Evolutionary conservation across 73 alveolate species (phyloP).

Genomic region (Tetrahymena malaccensis): DNA sequence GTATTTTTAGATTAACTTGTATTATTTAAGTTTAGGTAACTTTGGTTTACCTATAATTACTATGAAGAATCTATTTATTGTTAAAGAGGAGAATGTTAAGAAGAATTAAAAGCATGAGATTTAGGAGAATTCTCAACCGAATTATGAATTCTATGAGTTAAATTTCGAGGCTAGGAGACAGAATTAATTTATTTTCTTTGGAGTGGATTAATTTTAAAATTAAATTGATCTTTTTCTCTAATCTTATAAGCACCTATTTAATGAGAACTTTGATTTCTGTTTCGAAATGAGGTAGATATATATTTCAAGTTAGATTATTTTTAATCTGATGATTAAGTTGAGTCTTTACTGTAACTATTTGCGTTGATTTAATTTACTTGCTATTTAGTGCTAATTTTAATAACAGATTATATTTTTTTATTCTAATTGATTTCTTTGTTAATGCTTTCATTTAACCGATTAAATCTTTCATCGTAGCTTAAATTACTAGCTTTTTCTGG

Average conservation of each 20-base stretch:
- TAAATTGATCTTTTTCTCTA: not conserved
- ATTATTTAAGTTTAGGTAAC: not conserved
- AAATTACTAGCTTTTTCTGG: not conserved
- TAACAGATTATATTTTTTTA: not conserved
- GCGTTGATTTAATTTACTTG: not conserved
- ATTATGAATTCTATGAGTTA: not conserved
- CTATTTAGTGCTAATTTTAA: not conserved
- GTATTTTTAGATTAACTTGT: not conserved
- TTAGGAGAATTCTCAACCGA: not conserved
- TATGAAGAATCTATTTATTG: not conserved
- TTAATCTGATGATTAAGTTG: not conserved
- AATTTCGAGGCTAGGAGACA: not conserved
- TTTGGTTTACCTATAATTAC: not conserved
- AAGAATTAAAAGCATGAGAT: not conserved
- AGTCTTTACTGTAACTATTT: not conserved
- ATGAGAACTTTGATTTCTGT: not conserved
- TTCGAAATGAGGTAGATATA: not conserved
- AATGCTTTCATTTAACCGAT: not conserved
- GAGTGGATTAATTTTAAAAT: not conserved
- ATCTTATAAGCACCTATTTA: not conserved
- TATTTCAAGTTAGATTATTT: not conserved
- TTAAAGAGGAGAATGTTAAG: not conserved
- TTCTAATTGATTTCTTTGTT: not conserved
- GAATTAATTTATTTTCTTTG: not conserved
- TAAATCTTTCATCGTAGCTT: not conserved